Base-by-base conservation (phyloP, 2,329 filamentous ascomycete genomes). In the Penicillium freii region DNA sequence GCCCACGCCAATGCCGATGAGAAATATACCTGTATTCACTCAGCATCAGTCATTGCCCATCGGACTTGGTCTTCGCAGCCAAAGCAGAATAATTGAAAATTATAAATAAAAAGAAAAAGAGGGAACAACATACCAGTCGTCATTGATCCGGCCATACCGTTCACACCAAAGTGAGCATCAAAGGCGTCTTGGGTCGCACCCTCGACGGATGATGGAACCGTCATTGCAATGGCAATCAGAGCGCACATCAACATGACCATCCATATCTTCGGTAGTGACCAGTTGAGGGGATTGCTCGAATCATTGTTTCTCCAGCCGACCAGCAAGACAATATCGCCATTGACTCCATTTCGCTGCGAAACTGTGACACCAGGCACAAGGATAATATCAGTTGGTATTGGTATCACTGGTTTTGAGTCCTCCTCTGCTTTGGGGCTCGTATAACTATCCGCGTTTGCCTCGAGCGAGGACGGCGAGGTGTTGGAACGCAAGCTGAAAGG, bases 1-100 rank as follows among this genome's bases (percentile, higher is more conserved):
- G 3, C 81, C 80, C 13, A 69, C 67, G 0, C 78, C 81, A 56
- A 83, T 78, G 1, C 78, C 79, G 31, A 81, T 73, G 1, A 81
- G 59, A 23, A 62, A 56, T 11, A 56, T 38, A 43, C 52, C 52
- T 54, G 3, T 29, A 11, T 2, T 13, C 11, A 29, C 15, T 39
- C 33, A 39, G 11, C 19, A 4, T 21, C 38, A 21, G 5, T 13
- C 2, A 13, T 19, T 21, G 6, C 10, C 13, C 1, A 4, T 39
- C 2, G 10, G n/a, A 4, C 5, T 1, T 13, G n/a, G 2, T 11
- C 9, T 19, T 19, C 5, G 3, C 1, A 8, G 38, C 11, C 10
- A 21, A 40, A 2, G 3, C 11, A 23, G n/a, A 21, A 13, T 13
- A 39, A 21, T 1, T 1, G 6, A 21, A 23, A 23, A 2, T 15